Base-by-base conservation (phyloP, 371 early-diverging fungal species). In the Mucor saturninus region DNA sequence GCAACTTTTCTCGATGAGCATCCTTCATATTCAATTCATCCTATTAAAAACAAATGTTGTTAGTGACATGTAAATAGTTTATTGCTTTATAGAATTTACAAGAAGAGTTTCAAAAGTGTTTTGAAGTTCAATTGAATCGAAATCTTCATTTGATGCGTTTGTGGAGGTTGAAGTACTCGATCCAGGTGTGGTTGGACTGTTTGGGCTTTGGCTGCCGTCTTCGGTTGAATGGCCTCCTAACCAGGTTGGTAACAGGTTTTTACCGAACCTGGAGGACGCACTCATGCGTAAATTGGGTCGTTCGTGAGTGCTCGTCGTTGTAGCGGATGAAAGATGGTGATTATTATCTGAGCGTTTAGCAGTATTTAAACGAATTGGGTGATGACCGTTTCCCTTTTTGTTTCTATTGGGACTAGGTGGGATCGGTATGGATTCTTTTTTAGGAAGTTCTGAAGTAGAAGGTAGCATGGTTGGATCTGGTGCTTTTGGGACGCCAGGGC, bases 21-120 rank as follows among this genome's bases (percentile, higher is more conserved):
- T 79, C 83, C 59, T 83, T 85, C 77, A 85, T 87, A 58, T 87
- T 77, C n/a, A 87, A 72, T 45, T 86, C 83, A 49, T 83, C 80
- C 83, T 85, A 65, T 15, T 14, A 30, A 48, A 28, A 21, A 39
- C n/a, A 35, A 14, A 3, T 9, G 11, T 42, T 14, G 10, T 42
- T 14, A 42, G 5, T 21, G 10, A 26, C 38, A 21, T 42, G 56
- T 56, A 50, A 14, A 29, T 45, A n/a, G 51, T 10, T 52, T 5
- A 15, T 2, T 38, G 2, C 15, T 11, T 1, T 4, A 11, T 46
- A 30, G 4, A 31, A 11, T 38, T 53, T 65, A 67, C 71, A 54
- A 73, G 60, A 31, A 73, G 62, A 2, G 29, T 52, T 50, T 70
- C 74, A 57, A 73, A 73, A 21, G 53, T 62, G 30, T 55, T 45